phyloP scores from a whole-genome alignment of 495 filamentous ascomycete species.

The Cercophora samala region DNA sequence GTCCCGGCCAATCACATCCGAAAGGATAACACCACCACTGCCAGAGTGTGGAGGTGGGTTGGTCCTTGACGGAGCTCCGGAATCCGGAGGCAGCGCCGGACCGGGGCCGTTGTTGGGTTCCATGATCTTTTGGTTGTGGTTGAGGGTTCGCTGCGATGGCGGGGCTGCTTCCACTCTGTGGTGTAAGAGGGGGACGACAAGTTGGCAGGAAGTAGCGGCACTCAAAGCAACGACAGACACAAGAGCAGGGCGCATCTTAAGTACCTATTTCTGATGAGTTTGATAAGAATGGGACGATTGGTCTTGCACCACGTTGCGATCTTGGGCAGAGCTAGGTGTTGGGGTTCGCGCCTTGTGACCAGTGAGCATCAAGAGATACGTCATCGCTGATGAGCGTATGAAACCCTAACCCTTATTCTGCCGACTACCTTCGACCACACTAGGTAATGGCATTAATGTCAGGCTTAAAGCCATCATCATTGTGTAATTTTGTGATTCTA shows the following conservation, averaged over 20 bases:
- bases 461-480: not conserved
- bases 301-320: not conserved
- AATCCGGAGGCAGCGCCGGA: slow-evolving; percentile 32
- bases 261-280: too few species aligned
- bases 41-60: slow-evolving; percentile 41
- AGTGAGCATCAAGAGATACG: not conserved
- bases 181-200: slow-evolving; percentile 28
- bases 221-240: slow-evolving; percentile 20
- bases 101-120: slow-evolving; percentile 35
- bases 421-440: not conserved
- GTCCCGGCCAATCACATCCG: slow-evolving; percentile 81
- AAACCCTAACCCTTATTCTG: not conserved
- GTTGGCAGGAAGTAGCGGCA: slow-evolving; percentile 28
- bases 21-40: slow-evolving; percentile 56
- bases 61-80: slow-evolving; percentile 34
- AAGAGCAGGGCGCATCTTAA: slow-evolving; percentile 22
- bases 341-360: not conserved
- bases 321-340: not conserved
- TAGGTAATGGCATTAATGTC: not conserved
- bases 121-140: slow-evolving; percentile 36
- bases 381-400: not conserved
- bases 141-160: slow-evolving; percentile 10
- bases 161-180: slow-evolving; percentile 5
- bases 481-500: too few species aligned
- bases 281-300: not conserved